Conservation (phyloP, 2,329 filamentous ascomycete genomes). For the Ustilaginoidea virens region DNA sequence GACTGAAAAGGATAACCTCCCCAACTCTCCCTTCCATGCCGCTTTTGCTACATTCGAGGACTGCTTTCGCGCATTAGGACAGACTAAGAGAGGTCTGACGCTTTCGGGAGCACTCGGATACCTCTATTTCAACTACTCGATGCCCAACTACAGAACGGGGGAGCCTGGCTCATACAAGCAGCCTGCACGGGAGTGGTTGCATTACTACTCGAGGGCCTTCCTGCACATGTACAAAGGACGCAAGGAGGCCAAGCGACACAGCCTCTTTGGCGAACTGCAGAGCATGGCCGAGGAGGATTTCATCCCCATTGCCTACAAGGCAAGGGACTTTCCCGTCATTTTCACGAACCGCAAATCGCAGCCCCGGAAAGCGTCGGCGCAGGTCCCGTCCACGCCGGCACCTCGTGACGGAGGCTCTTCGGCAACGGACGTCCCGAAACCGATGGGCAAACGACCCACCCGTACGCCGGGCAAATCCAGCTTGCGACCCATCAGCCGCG, state of each 20-base stretch:
- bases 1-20: constrained; percentile 1
- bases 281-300: constrained; percentile 13
- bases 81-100: constrained; percentile 11
- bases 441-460: constrained; percentile 14
- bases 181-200: constrained; percentile 23
- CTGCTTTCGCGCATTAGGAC: constrained; percentile 6
- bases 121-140: constrained; percentile 18
- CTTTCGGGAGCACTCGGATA: constrained; percentile 10
- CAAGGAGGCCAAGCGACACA: constrained; percentile 17
- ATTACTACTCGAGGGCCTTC: constrained; percentile 28
- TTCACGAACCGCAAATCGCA: constrained; percentile 10
- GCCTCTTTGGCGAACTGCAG: constrained; percentile 20
- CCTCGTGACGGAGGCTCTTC: constrained; percentile 8
- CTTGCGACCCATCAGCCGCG: constrained; percentile 11
- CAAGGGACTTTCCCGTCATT: constrained; percentile 14
- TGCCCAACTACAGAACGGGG: constrained; percentile 13
- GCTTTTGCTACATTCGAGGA: constrained; percentile 13
- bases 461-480: constrained; percentile 7
- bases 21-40: constrained; percentile 11
- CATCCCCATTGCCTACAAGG: constrained; percentile 12
- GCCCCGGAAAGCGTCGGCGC: constrained; percentile 1
- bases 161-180: constrained; percentile 22
- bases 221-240: constrained; percentile 18
- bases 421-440: constrained; percentile 10
- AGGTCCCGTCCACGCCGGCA: constrained; percentile 1